These are phyloP conservation scores for Corniculantispora saksenae DNA, from an alignment of 2,329 filamentous ascomycete genomes.

Conservation along the genomic window DNA sequence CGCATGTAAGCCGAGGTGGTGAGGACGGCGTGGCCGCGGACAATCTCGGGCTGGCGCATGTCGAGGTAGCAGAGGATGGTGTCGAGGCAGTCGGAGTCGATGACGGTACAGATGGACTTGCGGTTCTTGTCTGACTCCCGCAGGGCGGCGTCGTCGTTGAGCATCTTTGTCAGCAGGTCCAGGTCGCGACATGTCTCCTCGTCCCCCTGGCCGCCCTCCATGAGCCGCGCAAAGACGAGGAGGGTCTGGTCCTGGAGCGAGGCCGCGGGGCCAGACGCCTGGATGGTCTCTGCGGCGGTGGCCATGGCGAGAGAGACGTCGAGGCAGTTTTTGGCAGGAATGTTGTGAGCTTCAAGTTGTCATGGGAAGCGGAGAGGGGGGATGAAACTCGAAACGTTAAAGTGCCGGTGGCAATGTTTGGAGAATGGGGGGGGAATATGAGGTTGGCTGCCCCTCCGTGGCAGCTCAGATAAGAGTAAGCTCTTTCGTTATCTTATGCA, in stretches of 20 bases:
- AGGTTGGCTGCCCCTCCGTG: constrained; percentile 10
- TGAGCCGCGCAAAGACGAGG: constrained; percentile 81
- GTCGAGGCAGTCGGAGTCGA: constrained; percentile 77
- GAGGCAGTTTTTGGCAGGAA: not conserved
- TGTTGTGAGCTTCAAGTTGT: not conserved
- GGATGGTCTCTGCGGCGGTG: constrained; percentile 34
- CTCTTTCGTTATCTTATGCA: constrained; percentile 16
- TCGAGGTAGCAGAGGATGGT: constrained; percentile 86
- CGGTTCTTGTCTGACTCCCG: constrained; percentile 44
- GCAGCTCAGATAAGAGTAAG: constrained; percentile 15
- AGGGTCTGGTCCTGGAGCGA: constrained; percentile 65
- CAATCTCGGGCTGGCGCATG: constrained; percentile 70
- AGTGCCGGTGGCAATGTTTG: not conserved
- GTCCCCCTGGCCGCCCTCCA: constrained; percentile 87
- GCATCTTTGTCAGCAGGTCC: constrained; percentile 59
- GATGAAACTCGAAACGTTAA: not conserved
- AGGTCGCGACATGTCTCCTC: constrained; percentile 65
- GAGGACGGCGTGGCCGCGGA: constrained; percentile 80
- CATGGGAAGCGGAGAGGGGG: not conserved
- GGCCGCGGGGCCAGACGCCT: constrained; percentile 32
- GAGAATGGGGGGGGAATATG: constrained; percentile 9
- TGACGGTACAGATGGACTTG: constrained; percentile 57
- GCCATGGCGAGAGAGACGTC: constrained; percentile 32
- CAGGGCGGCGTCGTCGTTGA: constrained; percentile 55
- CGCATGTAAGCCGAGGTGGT: constrained; percentile 83